Percentiles rank a stretch among this genome's conserved stretches.
Conservation (phyloP, 345 rosid species). For the Murraya koenigii region DNA sequence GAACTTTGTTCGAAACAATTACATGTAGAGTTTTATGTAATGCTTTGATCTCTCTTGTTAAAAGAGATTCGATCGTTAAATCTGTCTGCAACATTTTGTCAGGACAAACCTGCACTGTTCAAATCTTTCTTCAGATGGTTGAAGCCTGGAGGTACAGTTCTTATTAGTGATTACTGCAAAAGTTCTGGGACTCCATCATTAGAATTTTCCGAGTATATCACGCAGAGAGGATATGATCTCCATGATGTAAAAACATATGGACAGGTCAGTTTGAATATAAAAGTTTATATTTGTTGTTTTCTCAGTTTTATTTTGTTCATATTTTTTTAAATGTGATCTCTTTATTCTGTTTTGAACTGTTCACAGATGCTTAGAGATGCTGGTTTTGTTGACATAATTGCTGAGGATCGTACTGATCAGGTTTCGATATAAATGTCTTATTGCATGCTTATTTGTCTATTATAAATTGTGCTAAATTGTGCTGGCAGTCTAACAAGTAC, state of each 20-base stretch:
- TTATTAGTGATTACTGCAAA: conserved; percentile 88
- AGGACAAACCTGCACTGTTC: conserved; percentile 93
- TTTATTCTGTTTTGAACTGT: not conserved
- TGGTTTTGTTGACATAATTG: conserved; percentile 71
- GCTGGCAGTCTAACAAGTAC: not conserved
- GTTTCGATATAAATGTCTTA: conserved; percentile 25
- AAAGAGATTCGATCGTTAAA: not conserved
- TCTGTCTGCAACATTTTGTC: conserved; percentile 17
- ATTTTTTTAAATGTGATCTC: not conserved
- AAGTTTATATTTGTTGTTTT: conserved; percentile 4
- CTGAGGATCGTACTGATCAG: conserved; percentile 86
- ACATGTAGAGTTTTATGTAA: not conserved
- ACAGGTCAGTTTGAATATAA: conserved; percentile 47
- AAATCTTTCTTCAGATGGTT: conserved; percentile 87
- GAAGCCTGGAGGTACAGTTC: conserved; percentile 94
- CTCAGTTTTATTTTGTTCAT: conserved; percentile 4
- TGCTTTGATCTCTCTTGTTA: not conserved
- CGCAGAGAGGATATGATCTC: conserved; percentile 93
- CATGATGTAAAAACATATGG: conserved; percentile 77
- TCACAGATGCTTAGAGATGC: conserved; percentile 80
- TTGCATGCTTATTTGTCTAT: not conserved
- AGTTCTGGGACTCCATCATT: conserved; percentile 62
- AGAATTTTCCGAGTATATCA: conserved; percentile 69
- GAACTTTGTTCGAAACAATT: too few relatives aligned
- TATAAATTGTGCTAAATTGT: not conserved